Percentiles rank a stretch among this genome's conserved stretches.
These are phyloP conservation scores for Adansonia gregorii DNA, from an alignment of 441 rosid genomes.

Conservation along the genomic window DNA sequence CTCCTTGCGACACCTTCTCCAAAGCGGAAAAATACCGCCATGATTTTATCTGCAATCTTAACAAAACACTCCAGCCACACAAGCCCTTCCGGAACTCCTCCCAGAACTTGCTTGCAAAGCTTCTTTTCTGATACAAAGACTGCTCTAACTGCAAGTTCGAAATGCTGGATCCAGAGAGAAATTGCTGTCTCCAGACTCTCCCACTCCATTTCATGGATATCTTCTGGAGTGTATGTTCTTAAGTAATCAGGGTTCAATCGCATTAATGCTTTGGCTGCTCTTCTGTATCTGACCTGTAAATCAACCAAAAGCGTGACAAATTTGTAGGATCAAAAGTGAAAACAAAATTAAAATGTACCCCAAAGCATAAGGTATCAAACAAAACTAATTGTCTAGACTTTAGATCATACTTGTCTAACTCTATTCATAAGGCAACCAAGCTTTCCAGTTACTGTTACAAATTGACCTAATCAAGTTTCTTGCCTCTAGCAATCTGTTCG, in stretches of 20 bases:
- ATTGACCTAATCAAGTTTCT: slow-evolving; percentile 7
- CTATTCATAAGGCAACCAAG: neutral
- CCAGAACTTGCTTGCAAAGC: slow-evolving; percentile 52
- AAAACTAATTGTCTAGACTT: neutral
- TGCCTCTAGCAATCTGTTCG: neutral
- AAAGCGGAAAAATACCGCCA: slow-evolving; percentile 72
- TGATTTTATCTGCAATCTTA: slow-evolving; percentile 67
- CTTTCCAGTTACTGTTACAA: neutral
- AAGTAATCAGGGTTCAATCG: slow-evolving; percentile 59
- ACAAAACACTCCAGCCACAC: slow-evolving; percentile 70
- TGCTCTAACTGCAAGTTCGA: slow-evolving; percentile 49
- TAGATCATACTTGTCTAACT: neutral
- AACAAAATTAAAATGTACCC: neutral
- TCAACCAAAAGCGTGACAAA: neutral
- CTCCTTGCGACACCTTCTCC: slow-evolving; percentile 73
- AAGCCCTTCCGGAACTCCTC: slow-evolving; percentile 47
- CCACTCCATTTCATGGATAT: slow-evolving; percentile 69
- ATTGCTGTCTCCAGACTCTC: slow-evolving; percentile 57
- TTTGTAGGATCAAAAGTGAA: slow-evolving; percentile 3
- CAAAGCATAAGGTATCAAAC: neutral
- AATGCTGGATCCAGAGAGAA: slow-evolving; percentile 61
- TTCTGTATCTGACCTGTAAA: slow-evolving; percentile 57
- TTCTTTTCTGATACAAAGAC: slow-evolving; percentile 59
- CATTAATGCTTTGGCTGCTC: slow-evolving; percentile 71
- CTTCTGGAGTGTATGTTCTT: slow-evolving; percentile 51